Evolutionary conservation across 2,329 filamentous ascomycete species (phyloP).

Genomic region (Elsinoe necatrix): DNA sequence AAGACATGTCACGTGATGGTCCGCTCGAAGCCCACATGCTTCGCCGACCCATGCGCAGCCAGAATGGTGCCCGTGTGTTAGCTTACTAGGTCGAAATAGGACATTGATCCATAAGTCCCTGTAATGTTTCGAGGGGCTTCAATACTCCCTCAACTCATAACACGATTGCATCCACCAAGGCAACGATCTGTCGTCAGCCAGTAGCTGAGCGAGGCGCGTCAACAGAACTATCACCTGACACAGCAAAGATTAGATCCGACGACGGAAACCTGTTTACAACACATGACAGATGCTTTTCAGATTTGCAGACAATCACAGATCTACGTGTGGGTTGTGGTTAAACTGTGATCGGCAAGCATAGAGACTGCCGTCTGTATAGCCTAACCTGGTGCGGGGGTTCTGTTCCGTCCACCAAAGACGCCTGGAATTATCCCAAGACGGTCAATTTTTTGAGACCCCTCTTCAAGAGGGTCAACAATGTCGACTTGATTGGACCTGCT

Average conservation of each 20-base stretch:
- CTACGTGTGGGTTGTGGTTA: not conserved
- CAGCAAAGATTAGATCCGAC: not conserved
- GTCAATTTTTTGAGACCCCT: conserved; percentile 6
- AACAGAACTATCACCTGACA: not conserved
- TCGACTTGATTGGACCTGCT: not conserved
- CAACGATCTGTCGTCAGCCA: not conserved
- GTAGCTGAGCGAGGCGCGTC: not conserved
- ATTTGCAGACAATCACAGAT: not conserved
- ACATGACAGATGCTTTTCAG: not conserved
- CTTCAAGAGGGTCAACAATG: conserved; percentile 1
- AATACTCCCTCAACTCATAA: not conserved
- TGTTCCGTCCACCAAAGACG: not conserved
- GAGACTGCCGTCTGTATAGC: not conserved
- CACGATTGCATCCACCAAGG: not conserved
- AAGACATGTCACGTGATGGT: not conserved
- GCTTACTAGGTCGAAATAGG: not conserved
- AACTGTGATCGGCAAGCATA: conserved; percentile 1
- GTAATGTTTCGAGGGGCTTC: not conserved
- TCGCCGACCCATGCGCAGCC: not conserved
- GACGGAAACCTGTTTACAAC: not conserved
- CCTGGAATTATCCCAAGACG: conserved; percentile 3
- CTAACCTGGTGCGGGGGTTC: not conserved
- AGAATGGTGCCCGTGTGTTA: not conserved
- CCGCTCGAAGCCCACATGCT: too few species aligned
- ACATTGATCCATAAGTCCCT: not conserved